Conservation (phyloP, 2,329 filamentous ascomycete species). For the Monosporascus sp. region DNA sequence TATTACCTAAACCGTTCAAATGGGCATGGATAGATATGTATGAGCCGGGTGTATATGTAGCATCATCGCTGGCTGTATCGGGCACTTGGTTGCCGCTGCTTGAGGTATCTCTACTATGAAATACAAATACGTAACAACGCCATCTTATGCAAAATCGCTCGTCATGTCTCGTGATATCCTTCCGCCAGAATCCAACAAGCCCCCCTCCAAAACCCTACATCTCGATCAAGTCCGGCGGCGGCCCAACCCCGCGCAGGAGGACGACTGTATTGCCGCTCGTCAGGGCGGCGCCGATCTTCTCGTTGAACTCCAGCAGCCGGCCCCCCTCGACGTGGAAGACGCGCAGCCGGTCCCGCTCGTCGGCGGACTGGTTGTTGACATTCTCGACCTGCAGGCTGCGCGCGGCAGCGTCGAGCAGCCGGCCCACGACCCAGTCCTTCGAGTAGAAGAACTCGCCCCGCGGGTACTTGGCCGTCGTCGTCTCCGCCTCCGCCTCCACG, state of each 20-base stretch:
- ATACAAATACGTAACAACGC: too few species aligned
- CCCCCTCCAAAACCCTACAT: conserved; percentile 21
- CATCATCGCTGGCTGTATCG: too few species aligned
- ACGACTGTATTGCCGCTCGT: conserved; percentile 87
- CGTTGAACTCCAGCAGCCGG: conserved; percentile 76
- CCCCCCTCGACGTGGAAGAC: conserved; percentile 94
- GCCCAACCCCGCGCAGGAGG: conserved; percentile 75
- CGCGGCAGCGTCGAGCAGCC: conserved; percentile 73
- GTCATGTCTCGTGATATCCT: neutral
- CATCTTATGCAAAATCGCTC: too few species aligned
- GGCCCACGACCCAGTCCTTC: conserved; percentile 83
- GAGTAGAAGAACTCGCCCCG: conserved; percentile 77
- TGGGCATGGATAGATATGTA: too few species aligned
- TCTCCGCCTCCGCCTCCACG: conserved; percentile 85
- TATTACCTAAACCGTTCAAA: too few species aligned
- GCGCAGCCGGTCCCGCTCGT: conserved; percentile 73
- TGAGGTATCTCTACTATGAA: too few species aligned
- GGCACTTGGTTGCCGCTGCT: too few species aligned
- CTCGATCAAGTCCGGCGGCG: conserved; percentile 69
- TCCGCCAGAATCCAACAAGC: too few species aligned
- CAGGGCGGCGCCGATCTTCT: conserved; percentile 71
- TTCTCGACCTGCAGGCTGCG: conserved; percentile 74
- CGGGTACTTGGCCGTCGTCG: conserved; percentile 75
- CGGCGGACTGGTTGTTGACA: conserved; percentile 70
- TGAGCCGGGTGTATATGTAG: too few species aligned